Evolutionary conservation across 2,329 filamentous ascomycete species (phyloP).

Genomic region (Venturia oleaginea): DNA sequence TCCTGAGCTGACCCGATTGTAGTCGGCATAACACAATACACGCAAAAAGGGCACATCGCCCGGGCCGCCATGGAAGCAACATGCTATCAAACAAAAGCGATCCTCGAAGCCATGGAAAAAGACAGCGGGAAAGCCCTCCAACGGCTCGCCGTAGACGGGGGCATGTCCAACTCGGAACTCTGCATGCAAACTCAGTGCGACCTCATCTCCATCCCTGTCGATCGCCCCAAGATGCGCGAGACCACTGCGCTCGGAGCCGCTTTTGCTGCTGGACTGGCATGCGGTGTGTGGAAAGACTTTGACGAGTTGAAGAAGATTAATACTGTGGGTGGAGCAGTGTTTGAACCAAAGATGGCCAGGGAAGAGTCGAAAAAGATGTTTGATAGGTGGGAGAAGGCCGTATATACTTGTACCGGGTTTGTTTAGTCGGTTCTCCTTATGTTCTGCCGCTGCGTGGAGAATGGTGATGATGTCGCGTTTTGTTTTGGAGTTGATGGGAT

Average conservation of each 20-base stretch:
- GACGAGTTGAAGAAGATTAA: constrained; percentile 67
- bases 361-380: constrained; percentile 55
- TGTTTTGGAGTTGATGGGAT: not conserved
- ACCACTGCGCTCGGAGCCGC: constrained; percentile 83
- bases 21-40: constrained; percentile 80
- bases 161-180: constrained; percentile 79
- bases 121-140: constrained; percentile 70
- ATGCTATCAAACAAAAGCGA: constrained; percentile 87
- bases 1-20: not conserved
- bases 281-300: constrained; percentile 68
- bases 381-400: constrained; percentile 64
- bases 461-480: too few relatives aligned
- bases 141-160: constrained; percentile 75
- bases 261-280: constrained; percentile 80
- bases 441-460: not conserved
- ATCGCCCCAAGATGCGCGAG: constrained; percentile 81
- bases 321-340: constrained; percentile 59
- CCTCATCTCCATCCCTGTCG: constrained; percentile 72
- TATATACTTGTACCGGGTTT: constrained; percentile 66
- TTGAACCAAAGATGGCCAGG: constrained; percentile 55
- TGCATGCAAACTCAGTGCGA: constrained; percentile 91
- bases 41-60: constrained; percentile 78
- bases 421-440: not conserved
- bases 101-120: constrained; percentile 82
- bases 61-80: constrained; percentile 84